Evolutionary conservation across 2,329 filamentous ascomycete genomes (phyloP), one percentile per base, ranked within the genome.

Genomic region (Talaromyces amestolkiae): DNA sequence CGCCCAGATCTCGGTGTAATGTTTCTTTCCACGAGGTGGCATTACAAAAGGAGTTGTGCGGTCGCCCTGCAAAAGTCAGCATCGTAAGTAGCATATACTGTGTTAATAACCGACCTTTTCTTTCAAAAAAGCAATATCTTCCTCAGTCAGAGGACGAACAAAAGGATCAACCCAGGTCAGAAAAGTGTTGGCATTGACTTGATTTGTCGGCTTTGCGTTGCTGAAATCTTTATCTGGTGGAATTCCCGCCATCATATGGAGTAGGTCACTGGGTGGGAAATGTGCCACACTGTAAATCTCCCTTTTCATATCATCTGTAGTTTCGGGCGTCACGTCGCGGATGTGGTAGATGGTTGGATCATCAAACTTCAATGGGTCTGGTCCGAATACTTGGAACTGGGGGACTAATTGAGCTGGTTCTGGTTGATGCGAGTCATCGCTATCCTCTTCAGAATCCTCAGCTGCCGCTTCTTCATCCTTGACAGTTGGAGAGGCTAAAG

Each of bases 261-360:
- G 85, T 9, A 99, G 84, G 73, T 97, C 91, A 69, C 86, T 89
- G 61, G 85, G 85, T 0, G 95, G 95, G 74, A 95, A 99, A 15
- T 86, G 84, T 4, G 91, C 88, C 17, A 99, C 95, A 8, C 92
- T 92, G 76, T 92, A 96, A 61, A 98, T 94, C 70, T 91, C 87
- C 74, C 90, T 93, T 76, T 89, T 91, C 72, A 96, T 89, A n/a
- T 94, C 90, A 65, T 93, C 87, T 2, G 87, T 84, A 89, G 97
- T 96, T 69, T 85, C 89, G 0, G 89, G 85, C 1, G 86, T 85
- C 27, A 93, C 84, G 0, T 89, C 84, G 64, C 89, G 89, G 68
- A 99, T 97, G 75, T 99, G 91, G 81, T 99, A 99, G 59, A 97
- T 85, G 41, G 94, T 97, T 1, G 93, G 93, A 74, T 99, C 95